These are phyloP conservation scores for Citrus maxima DNA, from an alignment of 345 rosid genomes.

Conservation along the genomic window DNA sequence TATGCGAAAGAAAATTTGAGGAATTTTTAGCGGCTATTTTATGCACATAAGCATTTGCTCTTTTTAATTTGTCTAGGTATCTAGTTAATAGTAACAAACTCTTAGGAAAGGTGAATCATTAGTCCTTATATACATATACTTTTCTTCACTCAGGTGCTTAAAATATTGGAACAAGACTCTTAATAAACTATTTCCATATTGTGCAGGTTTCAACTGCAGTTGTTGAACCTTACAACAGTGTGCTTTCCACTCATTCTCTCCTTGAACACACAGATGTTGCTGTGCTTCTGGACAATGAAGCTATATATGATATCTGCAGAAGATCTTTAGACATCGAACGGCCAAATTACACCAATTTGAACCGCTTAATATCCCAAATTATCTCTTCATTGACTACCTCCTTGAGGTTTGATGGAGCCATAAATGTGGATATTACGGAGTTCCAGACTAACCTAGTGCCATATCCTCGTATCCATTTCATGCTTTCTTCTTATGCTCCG, in stretches of 20 bases:
- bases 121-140: background rate
- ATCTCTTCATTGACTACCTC: constrained; percentile 79
- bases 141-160: background rate
- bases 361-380: constrained; percentile 71
- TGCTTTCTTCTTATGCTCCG: constrained; percentile 83
- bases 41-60: background rate
- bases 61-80: background rate
- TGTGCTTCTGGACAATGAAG: constrained; percentile 81
- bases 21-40: background rate
- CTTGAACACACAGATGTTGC: constrained; percentile 83
- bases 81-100: background rate
- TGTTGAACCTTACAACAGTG: constrained; percentile 84
- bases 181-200: background rate
- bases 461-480: constrained; percentile 83
- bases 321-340: constrained; percentile 74
- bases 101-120: constrained; percentile 1
- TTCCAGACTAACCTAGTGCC: constrained; percentile 84
- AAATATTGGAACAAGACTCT: background rate
- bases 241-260: constrained; percentile 78
- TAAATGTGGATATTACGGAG: constrained; percentile 76
- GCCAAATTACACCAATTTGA: constrained; percentile 73
- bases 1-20: background rate
- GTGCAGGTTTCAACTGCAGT: constrained; percentile 82
- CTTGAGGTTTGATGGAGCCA: constrained; percentile 82
- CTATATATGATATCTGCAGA: constrained; percentile 79